A percentile compares a stretch with the other conserved stretches of the same genome.
phyloP scores from a whole-genome alignment of 2,329 filamentous ascomycete genomes.

The Fusarium sacchari region DNA sequence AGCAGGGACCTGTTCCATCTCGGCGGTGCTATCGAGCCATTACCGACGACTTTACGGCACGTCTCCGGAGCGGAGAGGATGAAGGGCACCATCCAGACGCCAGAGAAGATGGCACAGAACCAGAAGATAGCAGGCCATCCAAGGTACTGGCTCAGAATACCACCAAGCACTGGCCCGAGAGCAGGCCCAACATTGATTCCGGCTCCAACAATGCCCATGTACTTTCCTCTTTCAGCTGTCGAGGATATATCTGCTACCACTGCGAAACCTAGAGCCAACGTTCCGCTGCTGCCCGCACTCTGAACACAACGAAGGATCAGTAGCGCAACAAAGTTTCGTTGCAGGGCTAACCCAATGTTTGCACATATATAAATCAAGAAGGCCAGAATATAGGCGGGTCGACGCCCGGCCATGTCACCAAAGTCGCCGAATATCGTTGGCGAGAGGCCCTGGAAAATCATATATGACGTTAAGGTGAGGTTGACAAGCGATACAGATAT shows the following conservation, averaged over 20 bases:
- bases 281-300: conserved; percentile 72
- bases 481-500: conserved; percentile 57
- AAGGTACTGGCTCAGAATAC: conserved; percentile 69
- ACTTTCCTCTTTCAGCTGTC: conserved; percentile 75
- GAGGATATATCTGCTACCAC: conserved; percentile 78
- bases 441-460: conserved; percentile 71
- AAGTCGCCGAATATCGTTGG: conserved; percentile 71
- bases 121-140: conserved; percentile 77
- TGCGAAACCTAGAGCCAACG: conserved; percentile 75
- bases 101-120: conserved; percentile 69
- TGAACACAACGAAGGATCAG: conserved; percentile 71
- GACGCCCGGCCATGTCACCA: conserved; percentile 67
- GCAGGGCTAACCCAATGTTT: conserved; percentile 68
- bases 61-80: conserved; percentile 68
- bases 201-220: conserved; percentile 73
- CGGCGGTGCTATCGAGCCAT: conserved; percentile 68
- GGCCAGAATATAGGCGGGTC: conserved; percentile 69
- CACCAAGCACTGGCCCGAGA: conserved; percentile 70
- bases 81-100: conserved; percentile 63
- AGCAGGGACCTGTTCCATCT: conserved; percentile 67
- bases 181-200: conserved; percentile 67
- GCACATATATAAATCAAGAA: conserved; percentile 67
- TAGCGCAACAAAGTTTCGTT: conserved; percentile 66
- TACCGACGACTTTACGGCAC: conserved; percentile 67
- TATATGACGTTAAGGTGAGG: conserved; percentile 67